Evolutionary conservation across 768 basidiomycete genomes (phyloP), one percentile per base, ranked within the genome.

Genomic region (Hericium alpestre): DNA sequence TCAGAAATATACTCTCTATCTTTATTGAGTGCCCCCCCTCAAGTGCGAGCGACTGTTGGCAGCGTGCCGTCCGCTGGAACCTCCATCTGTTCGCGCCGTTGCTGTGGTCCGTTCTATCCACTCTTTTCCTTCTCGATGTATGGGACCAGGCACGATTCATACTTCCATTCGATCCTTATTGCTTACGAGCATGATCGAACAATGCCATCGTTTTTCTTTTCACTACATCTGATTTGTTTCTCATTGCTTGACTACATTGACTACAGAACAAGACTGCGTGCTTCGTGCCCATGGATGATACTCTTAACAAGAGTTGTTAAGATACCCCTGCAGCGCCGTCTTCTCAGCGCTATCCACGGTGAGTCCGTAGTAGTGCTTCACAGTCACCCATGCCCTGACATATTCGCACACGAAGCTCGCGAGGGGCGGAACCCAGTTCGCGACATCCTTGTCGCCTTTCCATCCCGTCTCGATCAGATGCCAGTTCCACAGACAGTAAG

Each of bases 301-400:
- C 32, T 4, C 32, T 6, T 10, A 32, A 32, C 43, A 57, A 38
- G 51, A 57, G 39, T 53, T 18, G 39, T 46, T 32, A 78, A 69
- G 51, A 73, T 71, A 54, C 10, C 57, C 74, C 40, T 70, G 67
- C 60, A 81, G 63, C 13, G 78, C 76, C 8, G 73, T 59, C 69
- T 82, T 78, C 73, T 82, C 80, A 0, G 76, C 75, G 18, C 68
- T 64, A 55, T 81, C 79, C 58, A 81, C 63, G 7, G 75, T 75
- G 22, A 83, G 70, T 38, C 53, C 56, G 60, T 80, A 83, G 61
- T 67, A 74, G 59, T 78, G 67, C 67, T 83, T 83, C 15, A 67
- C 66, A 46, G 73, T 66, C 15, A 82, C 72, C 76, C 77, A 82
- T 10, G 81, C 79, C 9, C 76, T 73, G 32, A 74, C 73, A 55